Evolutionary conservation across 805 yeast genomes (phyloP), one percentile per base, ranked within the genome.

Genomic region (Saccharomyces jurei): DNA sequence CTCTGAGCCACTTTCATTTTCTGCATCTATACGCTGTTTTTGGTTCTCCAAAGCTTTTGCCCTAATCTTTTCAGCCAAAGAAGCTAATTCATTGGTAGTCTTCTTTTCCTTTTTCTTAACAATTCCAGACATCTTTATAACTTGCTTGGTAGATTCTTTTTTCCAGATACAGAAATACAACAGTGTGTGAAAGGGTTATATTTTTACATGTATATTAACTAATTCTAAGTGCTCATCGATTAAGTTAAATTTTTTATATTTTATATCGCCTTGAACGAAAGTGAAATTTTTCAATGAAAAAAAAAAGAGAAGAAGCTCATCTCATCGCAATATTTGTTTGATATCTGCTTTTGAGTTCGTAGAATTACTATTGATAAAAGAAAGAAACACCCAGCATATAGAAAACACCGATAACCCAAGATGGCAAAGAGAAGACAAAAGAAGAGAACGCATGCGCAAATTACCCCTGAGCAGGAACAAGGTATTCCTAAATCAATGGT

Each of bases 401-500:
- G 44, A 8, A 17, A 13, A 36, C 11, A 17, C 8, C 25, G 3
- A 17, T 17, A 36, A 6, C 17, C 3, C 11, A 36, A 36, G 52
- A 80, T 80, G 83, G 83, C 81, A 46, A 77, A 75, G 63, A 75
- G 82, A 75, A 79, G 81, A 74, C 79, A 77, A 54, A 91, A 90
- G 74, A 87, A 83, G 68, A 86, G 97, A 80, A 92, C 98, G 13
- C 97, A 91, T 69, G 86, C 76, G 50, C 78, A 78, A 57, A 74
- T 81, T 26, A 85, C 81, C 58, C 53, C 58, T 21, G 95, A 84
- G 61, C 89, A 84, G 55, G 71, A 74, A 49, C 83, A 84, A 51
- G 83, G 82, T 63, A 82, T 89, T 57, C 98, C 99, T 25, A 81
- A 87, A 64, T 90, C 97, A 1, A 91, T 94, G 97, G 98, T 94